Conservation (phyloP, 2,329 filamentous ascomycete species). For the Phialophora verrucosa region DNA sequence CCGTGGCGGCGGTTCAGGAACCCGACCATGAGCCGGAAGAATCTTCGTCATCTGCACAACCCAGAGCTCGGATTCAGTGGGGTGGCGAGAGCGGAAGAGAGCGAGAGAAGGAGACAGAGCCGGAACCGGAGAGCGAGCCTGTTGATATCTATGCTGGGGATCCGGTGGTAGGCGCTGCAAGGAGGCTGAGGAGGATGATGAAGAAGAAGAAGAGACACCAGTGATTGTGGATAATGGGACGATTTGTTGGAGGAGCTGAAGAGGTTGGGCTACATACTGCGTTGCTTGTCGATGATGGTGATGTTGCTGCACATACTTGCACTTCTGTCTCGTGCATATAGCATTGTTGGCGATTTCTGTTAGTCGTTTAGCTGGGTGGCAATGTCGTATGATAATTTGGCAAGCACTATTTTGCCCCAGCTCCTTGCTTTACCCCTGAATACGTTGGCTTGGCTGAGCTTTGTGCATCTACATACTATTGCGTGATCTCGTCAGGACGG, state of each 20-base stretch:
- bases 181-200: slow-evolving; percentile 32
- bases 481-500: neutral
- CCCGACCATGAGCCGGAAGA: slow-evolving; percentile 19
- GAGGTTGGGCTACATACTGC: neutral
- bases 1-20: slow-evolving; percentile 34
- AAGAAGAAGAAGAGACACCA: slow-evolving; percentile 31
- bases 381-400: neutral
- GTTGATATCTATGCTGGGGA: slow-evolving; percentile 34
- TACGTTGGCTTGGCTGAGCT: neutral
- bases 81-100: slow-evolving; percentile 49
- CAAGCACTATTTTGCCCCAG: neutral
- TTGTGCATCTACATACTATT: neutral
- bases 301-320: neutral
- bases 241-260: neutral
- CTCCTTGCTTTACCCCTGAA: neutral
- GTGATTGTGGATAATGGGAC: neutral
- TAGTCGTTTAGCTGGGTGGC: neutral
- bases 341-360: neutral
- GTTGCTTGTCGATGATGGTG: neutral
- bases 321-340: neutral
- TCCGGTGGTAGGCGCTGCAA: slow-evolving; percentile 32
- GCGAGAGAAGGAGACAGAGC: slow-evolving; percentile 8
- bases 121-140: slow-evolving; percentile 9
- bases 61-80: slow-evolving; percentile 46
- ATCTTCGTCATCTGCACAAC: slow-evolving; percentile 39